Evolutionary conservation across 345 rosid genomes (phyloP).

Genomic region (Syzygium oleosum): DNA sequence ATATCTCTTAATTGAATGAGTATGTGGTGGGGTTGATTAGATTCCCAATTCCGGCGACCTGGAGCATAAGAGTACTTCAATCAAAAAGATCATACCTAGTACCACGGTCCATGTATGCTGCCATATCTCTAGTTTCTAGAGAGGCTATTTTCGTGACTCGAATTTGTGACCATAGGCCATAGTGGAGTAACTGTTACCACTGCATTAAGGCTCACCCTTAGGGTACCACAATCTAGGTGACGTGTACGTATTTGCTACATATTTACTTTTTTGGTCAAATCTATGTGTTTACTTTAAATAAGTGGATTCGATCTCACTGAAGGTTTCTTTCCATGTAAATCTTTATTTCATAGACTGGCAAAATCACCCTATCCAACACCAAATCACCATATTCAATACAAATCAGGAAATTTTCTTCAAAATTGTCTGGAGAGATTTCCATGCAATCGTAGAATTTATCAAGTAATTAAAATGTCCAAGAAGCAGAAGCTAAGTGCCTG

Average conservation of each 20-base stretch:
- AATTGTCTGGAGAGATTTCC: background rate
- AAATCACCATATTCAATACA: background rate
- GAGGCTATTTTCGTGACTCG: background rate
- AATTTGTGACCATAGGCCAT: background rate
- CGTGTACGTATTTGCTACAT: background rate
- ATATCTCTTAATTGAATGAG: background rate
- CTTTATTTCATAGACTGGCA: background rate
- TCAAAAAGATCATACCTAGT: background rate
- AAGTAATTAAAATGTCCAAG: background rate
- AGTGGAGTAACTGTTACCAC: background rate
- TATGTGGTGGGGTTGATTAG: background rate
- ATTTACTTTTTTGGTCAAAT: background rate
- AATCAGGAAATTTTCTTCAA: background rate
- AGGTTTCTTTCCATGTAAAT: background rate
- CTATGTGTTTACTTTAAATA: background rate
- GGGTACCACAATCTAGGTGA: background rate
- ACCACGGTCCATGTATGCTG: background rate
- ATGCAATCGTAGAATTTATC: fast-evolving
- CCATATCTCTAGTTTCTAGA: background rate
- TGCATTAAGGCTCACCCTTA: background rate
- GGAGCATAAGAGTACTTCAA: background rate
- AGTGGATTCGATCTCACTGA: background rate
- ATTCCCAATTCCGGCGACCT: background rate
- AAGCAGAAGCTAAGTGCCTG: background rate
- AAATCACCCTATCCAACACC: background rate